Evolutionary conservation across 192 early-diverging fungal species (phyloP).

Genomic region (Oehlia diaphana): DNA sequence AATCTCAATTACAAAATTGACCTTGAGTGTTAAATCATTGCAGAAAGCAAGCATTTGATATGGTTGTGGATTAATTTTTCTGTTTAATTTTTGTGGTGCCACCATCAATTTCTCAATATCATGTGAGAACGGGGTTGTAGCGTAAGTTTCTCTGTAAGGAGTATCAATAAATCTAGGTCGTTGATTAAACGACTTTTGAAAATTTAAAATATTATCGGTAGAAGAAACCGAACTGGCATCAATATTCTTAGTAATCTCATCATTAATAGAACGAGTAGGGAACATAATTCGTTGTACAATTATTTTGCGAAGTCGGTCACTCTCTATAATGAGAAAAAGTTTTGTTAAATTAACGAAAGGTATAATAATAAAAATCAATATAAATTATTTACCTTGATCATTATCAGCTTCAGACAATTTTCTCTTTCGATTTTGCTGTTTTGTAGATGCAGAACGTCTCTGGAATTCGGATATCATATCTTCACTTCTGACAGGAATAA

Average conservation of each 20-base stretch:
- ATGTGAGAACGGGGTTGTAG: conserved; percentile 53
- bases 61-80: conserved; percentile 53
- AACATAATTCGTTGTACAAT: conserved; percentile 17
- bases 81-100: conserved; percentile 47
- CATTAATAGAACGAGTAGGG: neutral
- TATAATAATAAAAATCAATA: too few relatives aligned
- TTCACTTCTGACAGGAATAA: conserved; percentile 13
- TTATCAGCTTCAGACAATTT: neutral
- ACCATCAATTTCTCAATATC: conserved; percentile 48
- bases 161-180: conserved; percentile 44
- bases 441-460: neutral
- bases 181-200: conserved; percentile 32
- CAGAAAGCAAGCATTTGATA: conserved; percentile 32
- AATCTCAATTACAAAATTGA: conserved; percentile 68
- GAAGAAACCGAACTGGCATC: neutral
- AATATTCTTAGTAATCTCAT: neutral
- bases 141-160: conserved; percentile 58
- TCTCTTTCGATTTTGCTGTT: neutral
- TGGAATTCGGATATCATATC: conserved; percentile 24
- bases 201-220: neutral
- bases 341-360: too few relatives aligned
- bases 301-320: neutral
- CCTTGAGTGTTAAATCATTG: conserved; percentile 71
- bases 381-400: neutral
- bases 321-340: neutral